Evolutionary conservation across 2,329 filamentous ascomycete species (phyloP).

Genomic region (Rhexocercosporidium sp.): DNA sequence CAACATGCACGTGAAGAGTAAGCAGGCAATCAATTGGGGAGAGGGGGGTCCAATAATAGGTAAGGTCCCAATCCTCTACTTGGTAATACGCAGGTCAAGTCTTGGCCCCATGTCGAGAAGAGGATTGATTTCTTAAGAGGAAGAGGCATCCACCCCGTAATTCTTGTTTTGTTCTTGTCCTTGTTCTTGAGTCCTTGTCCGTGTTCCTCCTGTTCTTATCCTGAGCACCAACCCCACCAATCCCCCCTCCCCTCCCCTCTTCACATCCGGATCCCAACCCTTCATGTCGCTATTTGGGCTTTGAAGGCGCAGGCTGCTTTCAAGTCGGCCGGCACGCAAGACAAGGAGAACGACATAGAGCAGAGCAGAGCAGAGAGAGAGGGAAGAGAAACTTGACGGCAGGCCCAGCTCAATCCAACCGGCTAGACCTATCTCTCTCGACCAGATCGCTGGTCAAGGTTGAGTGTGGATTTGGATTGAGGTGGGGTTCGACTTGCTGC

Average conservation of each 20-base stretch:
- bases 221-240: no score
- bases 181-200: no score
- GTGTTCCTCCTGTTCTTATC: not conserved
- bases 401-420: not conserved
- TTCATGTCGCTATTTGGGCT: slow-evolving; percentile 10
- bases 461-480: no score
- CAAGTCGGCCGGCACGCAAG: not conserved
- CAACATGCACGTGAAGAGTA: slow-evolving; percentile 10
- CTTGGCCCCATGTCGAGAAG: not conserved
- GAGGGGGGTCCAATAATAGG: not conserved
- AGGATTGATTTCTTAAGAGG: no score
- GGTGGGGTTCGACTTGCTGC: not conserved
- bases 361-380: not conserved
- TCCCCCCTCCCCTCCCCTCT: not conserved
- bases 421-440: not conserved
- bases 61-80: not conserved
- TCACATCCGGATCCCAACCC: not conserved
- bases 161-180: no score
- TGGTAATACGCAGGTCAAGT: not conserved
- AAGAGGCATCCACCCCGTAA: no score
- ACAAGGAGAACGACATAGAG: not conserved
- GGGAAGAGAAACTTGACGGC: not conserved
- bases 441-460: slow-evolving; percentile 1
- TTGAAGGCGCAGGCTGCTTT: slow-evolving; percentile 3
- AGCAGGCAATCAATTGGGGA: slow-evolving; percentile 3